Conservation (phyloP, 2,329 filamentous ascomycete genomes). For the Oidium heveae region DNA sequence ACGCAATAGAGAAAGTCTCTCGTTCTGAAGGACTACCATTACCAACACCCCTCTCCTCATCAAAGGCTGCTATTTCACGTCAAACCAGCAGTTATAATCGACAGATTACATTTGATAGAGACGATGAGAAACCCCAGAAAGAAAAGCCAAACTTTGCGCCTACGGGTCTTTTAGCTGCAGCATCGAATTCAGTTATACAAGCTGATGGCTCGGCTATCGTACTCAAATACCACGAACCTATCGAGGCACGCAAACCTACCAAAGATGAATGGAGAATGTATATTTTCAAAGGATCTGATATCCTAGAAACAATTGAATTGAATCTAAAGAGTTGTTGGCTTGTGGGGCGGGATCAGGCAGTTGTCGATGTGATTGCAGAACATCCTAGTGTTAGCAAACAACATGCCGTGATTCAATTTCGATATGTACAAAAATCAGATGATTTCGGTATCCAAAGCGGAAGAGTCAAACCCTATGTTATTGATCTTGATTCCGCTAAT, state of each 20-base stretch:
- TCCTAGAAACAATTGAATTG: conserved; percentile 62
- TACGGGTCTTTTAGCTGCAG: conserved; percentile 64
- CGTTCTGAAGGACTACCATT: conserved; percentile 21
- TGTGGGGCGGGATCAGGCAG: conserved; percentile 51
- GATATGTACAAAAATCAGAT: conserved; percentile 57
- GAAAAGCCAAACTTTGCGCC: conserved; percentile 70
- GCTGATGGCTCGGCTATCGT: conserved; percentile 49
- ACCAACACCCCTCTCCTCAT: no score
- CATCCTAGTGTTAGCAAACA: conserved; percentile 90
- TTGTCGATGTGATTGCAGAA: conserved; percentile 65
- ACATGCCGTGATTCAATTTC: conserved; percentile 85
- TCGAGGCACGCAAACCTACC: conserved; percentile 70
- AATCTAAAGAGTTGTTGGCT: conserved; percentile 68
- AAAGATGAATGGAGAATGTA: conserved; percentile 73
- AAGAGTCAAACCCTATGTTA: conserved; percentile 62
- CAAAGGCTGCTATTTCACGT: conserved; percentile 6
- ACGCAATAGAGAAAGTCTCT: conserved; percentile 4
- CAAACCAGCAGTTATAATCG: not conserved
- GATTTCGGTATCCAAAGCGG: conserved; percentile 69
- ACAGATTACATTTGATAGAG: not conserved
- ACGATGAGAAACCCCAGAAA: conserved; percentile 30
- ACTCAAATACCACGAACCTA: conserved; percentile 87
- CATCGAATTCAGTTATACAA: conserved; percentile 54
- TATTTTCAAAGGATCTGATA: conserved; percentile 63
- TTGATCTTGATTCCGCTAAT: conserved; percentile 85